Percentiles rank a stretch among this genome's conserved stretches.
Evolutionary conservation across 2,329 filamentous ascomycete genomes (phyloP).

Genomic region (Orbilia blumenaviensis): DNA sequence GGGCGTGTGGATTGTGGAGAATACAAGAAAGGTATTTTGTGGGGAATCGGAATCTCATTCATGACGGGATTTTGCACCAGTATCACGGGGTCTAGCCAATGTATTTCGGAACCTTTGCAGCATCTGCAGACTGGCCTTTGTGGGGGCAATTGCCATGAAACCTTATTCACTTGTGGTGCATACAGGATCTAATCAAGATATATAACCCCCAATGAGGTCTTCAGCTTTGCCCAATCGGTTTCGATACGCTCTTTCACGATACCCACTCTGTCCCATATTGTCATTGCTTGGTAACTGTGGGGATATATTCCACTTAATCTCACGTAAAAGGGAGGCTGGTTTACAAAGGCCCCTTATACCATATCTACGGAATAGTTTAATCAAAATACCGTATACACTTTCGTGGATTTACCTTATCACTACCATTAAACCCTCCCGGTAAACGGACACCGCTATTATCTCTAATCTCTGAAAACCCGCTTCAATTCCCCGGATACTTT

Average conservation of each 20-base stretch:
- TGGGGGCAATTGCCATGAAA: background rate
- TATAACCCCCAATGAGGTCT: background rate
- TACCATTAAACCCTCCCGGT: background rate
- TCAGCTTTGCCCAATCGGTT: constrained; percentile 3
- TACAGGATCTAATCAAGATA: constrained; percentile 1
- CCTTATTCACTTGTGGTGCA: background rate
- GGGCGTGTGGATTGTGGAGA: constrained; percentile 24
- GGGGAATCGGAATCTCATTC: constrained; percentile 31
- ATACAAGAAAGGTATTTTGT: constrained; percentile 26
- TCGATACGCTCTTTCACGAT: constrained; percentile 17
- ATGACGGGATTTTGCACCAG: constrained; percentile 1
- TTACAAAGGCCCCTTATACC: constrained; percentile 2
- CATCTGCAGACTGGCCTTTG: background rate
- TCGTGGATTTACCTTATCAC: background rate
- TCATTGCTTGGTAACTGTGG: constrained; percentile 11
- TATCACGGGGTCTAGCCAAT: constrained; percentile 24
- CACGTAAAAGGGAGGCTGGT: constrained; percentile 11
- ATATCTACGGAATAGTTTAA: constrained; percentile 7
- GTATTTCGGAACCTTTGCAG: constrained; percentile 12
- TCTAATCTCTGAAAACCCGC: background rate
- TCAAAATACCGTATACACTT: constrained; percentile 1
- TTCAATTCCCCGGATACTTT: background rate
- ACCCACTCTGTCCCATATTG: constrained; percentile 16
- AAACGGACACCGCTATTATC: background rate
- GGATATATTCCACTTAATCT: constrained; percentile 9